Evolutionary conservation across 2,329 filamentous ascomycete genomes (phyloP).

Genomic region (Paraphoma sp.): DNA sequence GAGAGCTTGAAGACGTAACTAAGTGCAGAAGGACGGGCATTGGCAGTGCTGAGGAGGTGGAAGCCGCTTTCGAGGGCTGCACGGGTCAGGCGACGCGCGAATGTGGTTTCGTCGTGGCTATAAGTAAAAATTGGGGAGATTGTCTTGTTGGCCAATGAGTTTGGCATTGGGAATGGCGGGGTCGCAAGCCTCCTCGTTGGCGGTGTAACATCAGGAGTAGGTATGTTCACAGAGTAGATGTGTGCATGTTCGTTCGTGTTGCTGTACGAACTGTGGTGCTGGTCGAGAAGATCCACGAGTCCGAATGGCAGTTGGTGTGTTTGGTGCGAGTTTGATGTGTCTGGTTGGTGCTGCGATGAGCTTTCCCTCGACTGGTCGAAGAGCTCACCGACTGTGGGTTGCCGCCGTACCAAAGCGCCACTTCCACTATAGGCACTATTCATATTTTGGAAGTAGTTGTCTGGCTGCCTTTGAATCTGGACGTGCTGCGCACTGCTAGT

Average conservation of each 20-base stretch:
- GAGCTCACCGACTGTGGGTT: conserved; percentile 22
- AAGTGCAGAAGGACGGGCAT: conserved; percentile 32
- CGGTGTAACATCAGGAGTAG: conserved; percentile 32
- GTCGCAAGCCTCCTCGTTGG: conserved; percentile 31
- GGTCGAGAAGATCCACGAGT: conserved; percentile 32
- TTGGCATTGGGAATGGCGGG: conserved; percentile 20
- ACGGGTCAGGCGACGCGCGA: conserved; percentile 74
- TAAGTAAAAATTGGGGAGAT: conserved; percentile 59
- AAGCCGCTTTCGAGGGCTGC: conserved; percentile 68
- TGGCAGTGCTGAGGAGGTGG: conserved; percentile 60
- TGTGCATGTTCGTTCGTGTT: conserved; percentile 20
- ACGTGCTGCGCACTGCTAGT: background rate
- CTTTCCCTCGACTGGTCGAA: conserved; percentile 27
- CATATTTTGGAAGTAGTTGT: conserved; percentile 20
- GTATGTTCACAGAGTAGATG: conserved; percentile 28
- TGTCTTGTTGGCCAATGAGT: conserved; percentile 26
- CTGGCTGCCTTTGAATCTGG: conserved; percentile 8
- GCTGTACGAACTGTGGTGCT: conserved; percentile 19
- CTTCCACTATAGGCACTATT: conserved; percentile 12
- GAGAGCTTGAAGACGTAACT: conserved; percentile 72
- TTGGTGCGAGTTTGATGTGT: conserved; percentile 6
- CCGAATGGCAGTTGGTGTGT: conserved; percentile 37
- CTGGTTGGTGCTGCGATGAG: conserved; percentile 3
- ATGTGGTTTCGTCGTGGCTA: conserved; percentile 69
- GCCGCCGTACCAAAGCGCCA: conserved; percentile 17